Evolutionary conservation across 1,139 yeast genomes (phyloP).

Genomic region (Kluyveromyces sp.): DNA sequence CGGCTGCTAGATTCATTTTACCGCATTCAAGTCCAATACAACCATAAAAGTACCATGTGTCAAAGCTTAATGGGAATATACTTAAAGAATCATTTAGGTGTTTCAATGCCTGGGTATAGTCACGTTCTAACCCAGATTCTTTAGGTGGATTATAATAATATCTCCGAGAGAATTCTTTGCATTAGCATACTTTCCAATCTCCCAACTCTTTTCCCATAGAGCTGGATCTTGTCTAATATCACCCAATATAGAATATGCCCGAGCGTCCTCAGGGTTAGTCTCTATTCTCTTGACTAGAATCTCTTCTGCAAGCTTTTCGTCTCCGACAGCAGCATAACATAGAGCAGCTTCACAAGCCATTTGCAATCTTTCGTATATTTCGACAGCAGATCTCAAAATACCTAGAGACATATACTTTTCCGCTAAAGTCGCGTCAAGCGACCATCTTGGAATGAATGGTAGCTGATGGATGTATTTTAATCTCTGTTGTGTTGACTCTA

Average conservation of each 20-base stretch:
- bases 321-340: slow-evolving; percentile 83
- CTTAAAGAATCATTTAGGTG: slow-evolving; percentile 71
- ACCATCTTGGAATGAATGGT: slow-evolving; percentile 79
- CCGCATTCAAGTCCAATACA: slow-evolving; percentile 75
- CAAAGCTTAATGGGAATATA: slow-evolving; percentile 68
- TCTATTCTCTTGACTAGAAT: slow-evolving; percentile 50
- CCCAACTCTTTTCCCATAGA: slow-evolving; percentile 86
- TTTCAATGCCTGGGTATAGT: slow-evolving; percentile 48
- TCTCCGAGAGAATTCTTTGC: slow-evolving; percentile 76
- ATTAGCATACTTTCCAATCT: slow-evolving; percentile 67
- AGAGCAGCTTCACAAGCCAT: slow-evolving; percentile 80
- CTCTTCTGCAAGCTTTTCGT: slow-evolving; percentile 57
- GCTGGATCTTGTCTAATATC: slow-evolving; percentile 73
- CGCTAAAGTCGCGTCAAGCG: slow-evolving; percentile 74
- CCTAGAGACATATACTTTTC: slow-evolving; percentile 86
- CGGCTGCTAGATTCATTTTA: slow-evolving; percentile 74
- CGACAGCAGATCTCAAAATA: slow-evolving; percentile 77
- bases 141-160: slow-evolving; percentile 64
- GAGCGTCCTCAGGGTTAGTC: slow-evolving; percentile 63
- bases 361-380: slow-evolving; percentile 74
- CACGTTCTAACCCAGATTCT: slow-evolving; percentile 42
- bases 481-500: slow-evolving; percentile 35
- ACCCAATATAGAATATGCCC: slow-evolving; percentile 80
- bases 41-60: slow-evolving; percentile 91
- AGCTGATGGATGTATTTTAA: slow-evolving; percentile 65